phyloP scores from a whole-genome alignment of 371 early-diverging fungal species.

The Synchytrium microbalum region DNA sequence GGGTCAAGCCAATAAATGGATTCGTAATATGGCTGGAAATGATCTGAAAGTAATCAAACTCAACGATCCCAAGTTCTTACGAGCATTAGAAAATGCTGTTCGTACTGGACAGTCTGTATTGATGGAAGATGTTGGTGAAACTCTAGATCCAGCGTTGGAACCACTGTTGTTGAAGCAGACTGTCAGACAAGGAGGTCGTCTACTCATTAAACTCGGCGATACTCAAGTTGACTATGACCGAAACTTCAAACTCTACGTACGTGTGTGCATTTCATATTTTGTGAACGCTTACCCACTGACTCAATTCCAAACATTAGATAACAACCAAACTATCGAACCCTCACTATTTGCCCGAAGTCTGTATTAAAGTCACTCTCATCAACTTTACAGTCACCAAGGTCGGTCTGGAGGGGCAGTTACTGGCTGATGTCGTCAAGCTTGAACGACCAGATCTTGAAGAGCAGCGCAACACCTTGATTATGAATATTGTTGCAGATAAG shows the following conservation, averaged over 20 bases:
- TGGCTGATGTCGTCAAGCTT: constrained; percentile 51
- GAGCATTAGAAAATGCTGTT: constrained; percentile 45
- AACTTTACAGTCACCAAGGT: constrained; percentile 50
- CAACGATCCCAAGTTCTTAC: constrained; percentile 39
- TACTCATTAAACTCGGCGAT: constrained; percentile 48
- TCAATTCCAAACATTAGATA: constrained; percentile 15
- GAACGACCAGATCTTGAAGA: constrained; percentile 51
- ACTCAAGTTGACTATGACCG: constrained; percentile 47
- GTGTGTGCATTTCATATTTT: not conserved
- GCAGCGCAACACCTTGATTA: constrained; percentile 44
- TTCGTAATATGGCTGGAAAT: constrained; percentile 36
- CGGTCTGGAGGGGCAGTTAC: constrained; percentile 45
- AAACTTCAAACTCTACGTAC: constrained; percentile 41
- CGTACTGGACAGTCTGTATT: constrained; percentile 43
- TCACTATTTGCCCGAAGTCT: constrained; percentile 51
- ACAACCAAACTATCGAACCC: constrained; percentile 51
- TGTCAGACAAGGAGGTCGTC: constrained; percentile 40
- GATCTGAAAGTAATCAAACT: constrained; percentile 41
- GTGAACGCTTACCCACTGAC: not conserved
- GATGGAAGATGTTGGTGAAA: constrained; percentile 49
- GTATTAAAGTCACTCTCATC: constrained; percentile 52
- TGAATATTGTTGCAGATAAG: constrained; percentile 45
- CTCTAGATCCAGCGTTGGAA: constrained; percentile 45
- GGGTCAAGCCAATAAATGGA: constrained; percentile 53
- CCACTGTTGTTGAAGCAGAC: constrained; percentile 45